Base-by-base conservation (phyloP, 805 yeast genomes). In the Vanderwaltozyma yarrowii region DNA sequence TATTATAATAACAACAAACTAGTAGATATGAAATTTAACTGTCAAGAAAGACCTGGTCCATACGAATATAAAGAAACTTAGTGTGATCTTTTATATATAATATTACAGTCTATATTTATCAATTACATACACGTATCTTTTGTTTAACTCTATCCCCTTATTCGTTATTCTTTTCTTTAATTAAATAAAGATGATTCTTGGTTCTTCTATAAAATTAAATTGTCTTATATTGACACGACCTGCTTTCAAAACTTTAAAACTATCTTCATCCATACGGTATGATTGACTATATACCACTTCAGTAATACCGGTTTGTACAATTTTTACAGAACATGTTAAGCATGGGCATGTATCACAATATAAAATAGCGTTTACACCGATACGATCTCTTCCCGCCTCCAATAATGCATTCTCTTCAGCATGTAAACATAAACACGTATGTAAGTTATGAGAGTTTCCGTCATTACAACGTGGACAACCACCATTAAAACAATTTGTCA, bases 331-430 rank as follows among this genome's bases (percentile, higher is more conserved):
- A 56, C 99, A 92, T 0, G 98, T 92, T 42, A 92, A 66, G 56
- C 99, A 92, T 0, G 99, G 99, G 52, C 98, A 84, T 0, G 99
- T 92, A 58, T 92, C 92, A 62, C 98, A 92, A 57, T 92, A 92
- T 40, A 87, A 61, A 0, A 76, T 77, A 8, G 84, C 78, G 30
- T 66, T 60, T 3, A 49, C 47, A 0, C 83, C 83, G 10, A 85
- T 72, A 39, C 97, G 66, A 46, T 83, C 95, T 45, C 96, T 69
- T 1, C 98, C 98, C 7, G 96, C 85, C 58, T 92, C 98, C 36
- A 92, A 60, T 29, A 92, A 65, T 0, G 98, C 97, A 58, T 92
- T 92, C 50, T 92, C 99, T 58, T 92, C 99, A 0, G 97, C 98
- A 58, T 92, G 99, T 25, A 92, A 62, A 58, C 99, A 92, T 35